Conservation (phyloP, 441 rosid genomes). For the Euphorbia celastroides region DNA sequence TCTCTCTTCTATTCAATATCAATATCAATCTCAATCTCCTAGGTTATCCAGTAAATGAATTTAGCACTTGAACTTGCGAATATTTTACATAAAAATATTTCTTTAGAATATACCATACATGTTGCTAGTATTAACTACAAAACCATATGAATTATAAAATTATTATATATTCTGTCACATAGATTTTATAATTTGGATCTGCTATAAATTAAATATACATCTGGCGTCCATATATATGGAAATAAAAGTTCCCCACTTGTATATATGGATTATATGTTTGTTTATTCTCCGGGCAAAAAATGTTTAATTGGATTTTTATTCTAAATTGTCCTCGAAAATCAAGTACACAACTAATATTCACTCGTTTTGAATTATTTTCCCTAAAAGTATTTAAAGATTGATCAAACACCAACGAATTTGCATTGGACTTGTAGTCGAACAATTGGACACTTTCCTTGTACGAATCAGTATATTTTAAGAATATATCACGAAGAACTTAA, state of each 20-base stretch:
- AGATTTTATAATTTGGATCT: neutral
- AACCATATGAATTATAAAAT: neutral
- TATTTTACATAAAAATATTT: no score
- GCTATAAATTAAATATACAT: neutral
- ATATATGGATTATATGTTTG: slow-evolving; percentile 1
- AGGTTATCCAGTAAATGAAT: no score
- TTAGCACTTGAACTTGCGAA: no score
- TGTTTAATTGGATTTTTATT: neutral
- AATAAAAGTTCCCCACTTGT: no score
- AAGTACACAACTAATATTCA: neutral
- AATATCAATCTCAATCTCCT: no score
- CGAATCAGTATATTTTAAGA: neutral
- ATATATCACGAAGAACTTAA: no score
- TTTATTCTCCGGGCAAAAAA: neutral
- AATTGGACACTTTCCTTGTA: neutral
- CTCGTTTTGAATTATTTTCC: neutral
- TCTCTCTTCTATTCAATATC: no score
- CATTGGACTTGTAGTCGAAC: neutral
- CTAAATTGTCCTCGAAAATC: neutral
- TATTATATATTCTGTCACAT: neutral
- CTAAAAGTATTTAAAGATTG: neutral
- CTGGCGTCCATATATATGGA: neutral
- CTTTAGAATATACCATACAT: neutral
- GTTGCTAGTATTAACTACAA: neutral
- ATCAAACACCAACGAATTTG: neutral